Base-by-base conservation (phyloP, 495 filamentous ascomycete species). In the Clohesyomyces aquaticus region DNA sequence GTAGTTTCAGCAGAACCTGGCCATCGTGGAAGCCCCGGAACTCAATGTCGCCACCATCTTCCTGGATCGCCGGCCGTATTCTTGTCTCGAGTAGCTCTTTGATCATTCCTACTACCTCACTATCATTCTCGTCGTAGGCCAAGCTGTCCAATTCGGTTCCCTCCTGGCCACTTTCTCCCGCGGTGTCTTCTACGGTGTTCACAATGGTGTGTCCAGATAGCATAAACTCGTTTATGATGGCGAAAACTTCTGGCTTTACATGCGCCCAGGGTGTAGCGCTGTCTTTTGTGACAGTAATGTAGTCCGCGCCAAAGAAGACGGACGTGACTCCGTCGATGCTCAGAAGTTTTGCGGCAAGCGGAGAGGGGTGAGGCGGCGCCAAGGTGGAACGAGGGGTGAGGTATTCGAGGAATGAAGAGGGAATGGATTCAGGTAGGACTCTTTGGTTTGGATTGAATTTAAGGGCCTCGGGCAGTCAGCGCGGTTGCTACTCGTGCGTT, bases 11-110 rank as follows among this genome's bases (percentile, higher is more conserved):
- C 71, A 86, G 68, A 14, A 98, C 94, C 54, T 88, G 82, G 0
- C 94, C 94, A 65, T 94, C 82, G 70, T 91, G 83, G 65, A 97
- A 98, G 2, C 93, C 93, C 2, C 88, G 80, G 69, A 91, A 90
- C 77, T 98, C 94, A 71, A 98, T 96, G 76, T 98, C 94, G 11
- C 94, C 94, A 19, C 94, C 94, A 65, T 98, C 94, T 72, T 98
- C 93, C 76, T 96, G 93, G 59, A 98, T 98, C 3, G 94, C 87
- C 1, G 94, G 94, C 42, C 94, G 80, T 69, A 98, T 96, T 52
- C 94, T 79, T 21, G 95, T 98, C 77, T 98, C 95, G 54, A 98
- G 77, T n/a, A 98, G 77, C 77, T 98, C 94, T 77, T 98, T 96
- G 75, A 98, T 96, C 94, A 97, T 97, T 57, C 90, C 86, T 26